Percentiles rank a stretch among this genome's conserved stretches.
These are phyloP conservation scores for Microstroma glucosiphilum DNA, from an alignment of 1,284 basidiomycete genomes.

Conservation along the genomic window DNA sequence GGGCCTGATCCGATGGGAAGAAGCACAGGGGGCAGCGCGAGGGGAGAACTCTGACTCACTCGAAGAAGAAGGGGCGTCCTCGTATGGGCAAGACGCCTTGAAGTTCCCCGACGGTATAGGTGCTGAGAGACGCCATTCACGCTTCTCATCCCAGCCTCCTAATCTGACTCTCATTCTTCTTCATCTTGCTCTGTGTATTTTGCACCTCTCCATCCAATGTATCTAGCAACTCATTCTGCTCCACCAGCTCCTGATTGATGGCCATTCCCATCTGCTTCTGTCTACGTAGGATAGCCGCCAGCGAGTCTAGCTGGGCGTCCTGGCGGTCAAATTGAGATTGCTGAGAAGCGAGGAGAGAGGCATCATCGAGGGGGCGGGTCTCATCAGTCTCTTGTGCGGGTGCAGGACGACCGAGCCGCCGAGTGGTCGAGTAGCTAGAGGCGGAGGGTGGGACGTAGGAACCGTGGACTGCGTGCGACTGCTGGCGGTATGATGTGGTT, in stretches of 20 bases:
- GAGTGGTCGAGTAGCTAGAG: constrained; percentile 6
- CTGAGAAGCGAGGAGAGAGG: constrained; percentile 73
- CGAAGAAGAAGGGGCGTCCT: no score
- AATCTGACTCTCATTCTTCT: constrained; percentile 71
- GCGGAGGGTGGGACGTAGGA: background rate
- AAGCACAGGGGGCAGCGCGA: no score
- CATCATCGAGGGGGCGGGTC: constrained; percentile 79
- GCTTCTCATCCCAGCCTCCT: constrained; percentile 43
- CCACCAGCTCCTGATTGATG: constrained; percentile 72
- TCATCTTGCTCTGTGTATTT: constrained; percentile 67
- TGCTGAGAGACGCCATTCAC: constrained; percentile 12
- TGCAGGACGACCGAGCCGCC: constrained; percentile 6
- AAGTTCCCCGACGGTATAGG: no score
- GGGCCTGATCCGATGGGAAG: no score
- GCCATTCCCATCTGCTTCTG: constrained; percentile 82
- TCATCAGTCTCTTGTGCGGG: constrained; percentile 71
- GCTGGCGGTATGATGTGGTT: constrained; percentile 9
- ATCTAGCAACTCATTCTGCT: constrained; percentile 82
- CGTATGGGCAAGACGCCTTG: no score
- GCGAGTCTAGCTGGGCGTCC: constrained; percentile 69
- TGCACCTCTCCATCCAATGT: constrained; percentile 69
- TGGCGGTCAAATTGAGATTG: constrained; percentile 73
- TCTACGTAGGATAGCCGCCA: constrained; percentile 74
- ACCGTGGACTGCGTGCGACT: constrained; percentile 14
- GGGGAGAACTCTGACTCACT: no score